Percentiles rank a stretch among this genome's conserved stretches.
phyloP scores from a whole-genome alignment of 306 rosid genomes.

The Canavalia gladiata region DNA sequence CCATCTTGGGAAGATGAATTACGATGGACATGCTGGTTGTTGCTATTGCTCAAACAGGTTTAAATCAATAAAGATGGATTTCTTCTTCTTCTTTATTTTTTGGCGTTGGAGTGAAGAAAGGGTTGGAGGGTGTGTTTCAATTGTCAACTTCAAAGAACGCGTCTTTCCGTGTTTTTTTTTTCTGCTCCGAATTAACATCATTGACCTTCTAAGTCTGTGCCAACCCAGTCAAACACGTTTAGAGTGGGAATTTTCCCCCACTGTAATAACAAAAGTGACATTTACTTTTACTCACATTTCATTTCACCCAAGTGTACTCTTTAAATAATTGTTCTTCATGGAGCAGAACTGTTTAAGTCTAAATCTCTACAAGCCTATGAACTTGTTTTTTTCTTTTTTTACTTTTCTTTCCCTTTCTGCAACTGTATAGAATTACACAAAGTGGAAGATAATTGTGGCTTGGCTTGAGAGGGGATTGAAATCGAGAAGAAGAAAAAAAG shows the following conservation, averaged over 20 bases:
- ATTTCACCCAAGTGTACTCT: not conserved
- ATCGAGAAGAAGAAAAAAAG: too few relatives aligned
- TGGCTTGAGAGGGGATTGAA: not conserved
- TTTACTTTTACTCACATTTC: not conserved
- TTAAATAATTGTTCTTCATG: not conserved
- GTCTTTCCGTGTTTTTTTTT: not conserved
- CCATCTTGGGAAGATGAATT: not conserved
- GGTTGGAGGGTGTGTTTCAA: not conserved
- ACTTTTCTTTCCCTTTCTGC: not conserved
- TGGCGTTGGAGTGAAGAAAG: not conserved
- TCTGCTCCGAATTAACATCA: not conserved
- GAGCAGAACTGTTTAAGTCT: not conserved
- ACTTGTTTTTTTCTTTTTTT: not conserved
- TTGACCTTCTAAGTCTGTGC: not conserved
- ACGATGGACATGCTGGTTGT: not conserved
- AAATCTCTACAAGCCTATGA: not conserved
- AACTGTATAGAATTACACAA: not conserved
- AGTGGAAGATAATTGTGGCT: not conserved
- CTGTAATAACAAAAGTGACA: not conserved
- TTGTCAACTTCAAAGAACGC: conserved; percentile 24
- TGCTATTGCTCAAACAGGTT: not conserved
- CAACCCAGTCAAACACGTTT: conserved; percentile 31
- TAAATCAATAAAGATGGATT: not conserved
- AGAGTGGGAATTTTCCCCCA: not conserved
- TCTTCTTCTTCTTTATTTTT: not conserved